Evolutionary conservation across 768 basidiomycete genomes (phyloP), one percentile per base, ranked within the genome.

Genomic region (Ramaria rubella): DNA sequence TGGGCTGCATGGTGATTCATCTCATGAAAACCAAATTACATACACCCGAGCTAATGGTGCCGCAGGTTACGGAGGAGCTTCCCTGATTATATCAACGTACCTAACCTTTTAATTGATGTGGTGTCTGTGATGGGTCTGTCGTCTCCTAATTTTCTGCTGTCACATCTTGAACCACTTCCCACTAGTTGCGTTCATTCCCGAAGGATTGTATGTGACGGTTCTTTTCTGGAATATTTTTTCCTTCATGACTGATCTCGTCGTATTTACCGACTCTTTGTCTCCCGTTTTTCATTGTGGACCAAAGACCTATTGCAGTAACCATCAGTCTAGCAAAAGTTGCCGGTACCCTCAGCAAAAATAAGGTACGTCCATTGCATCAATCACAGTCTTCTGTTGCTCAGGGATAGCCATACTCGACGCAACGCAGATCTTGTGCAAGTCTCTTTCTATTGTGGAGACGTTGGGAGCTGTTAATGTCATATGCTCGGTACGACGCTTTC

Each of bases 381-480:
- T n/a, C 17, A 11, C 36, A 11, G n/a, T 38, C n/a, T 51, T 31
- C 15, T 31, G 26, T 52, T 26, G 31, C 17, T 5, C 31, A 36
- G 4, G 15, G 26, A 5, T 48, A 33, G 56, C 23, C 49, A 56
- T 21, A 26, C n/a, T 9, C 36, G 48, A 5, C 26, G 52, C 26
- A 24, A 5, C 19, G 3, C 44, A 64, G 48, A 55, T 65, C 2
- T 58, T 63, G 24, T 70, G 69, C 61, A 73, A 72, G 58, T 79
- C 80, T 2, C 70, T 87, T 23, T 75, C 82, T 24, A 86, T 82
- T 5, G 82, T 87, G 29, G 85, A 87, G 65, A 81, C 81, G 6
- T 72, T 87, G 5, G 85, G 85, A 6, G 75, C 78, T 8, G 82
- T 86, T 64, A 79, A 80, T 53, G 76, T 77, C 26, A 58, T 78